phyloP scores from a whole-genome alignment of 1,139 yeast genomes.

The Zygotorulaspora mrakii region DNA sequence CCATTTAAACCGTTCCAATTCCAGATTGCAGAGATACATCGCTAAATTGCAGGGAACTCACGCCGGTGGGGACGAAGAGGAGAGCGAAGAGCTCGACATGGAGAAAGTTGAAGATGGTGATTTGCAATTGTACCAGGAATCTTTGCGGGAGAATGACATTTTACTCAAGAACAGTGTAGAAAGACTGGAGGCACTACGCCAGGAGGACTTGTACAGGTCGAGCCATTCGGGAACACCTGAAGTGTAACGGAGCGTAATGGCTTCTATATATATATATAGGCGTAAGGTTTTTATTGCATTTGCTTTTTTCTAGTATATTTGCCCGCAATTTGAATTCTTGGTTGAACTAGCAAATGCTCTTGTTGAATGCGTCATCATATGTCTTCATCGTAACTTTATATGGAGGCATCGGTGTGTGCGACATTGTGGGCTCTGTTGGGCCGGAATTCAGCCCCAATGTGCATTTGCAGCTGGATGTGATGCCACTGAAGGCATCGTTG shows the following conservation, averaged over 20 bases:
- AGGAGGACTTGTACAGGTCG: slow-evolving; percentile 32
- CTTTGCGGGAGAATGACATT: slow-evolving; percentile 37
- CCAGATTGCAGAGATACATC: slow-evolving; percentile 34
- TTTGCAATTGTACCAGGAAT: slow-evolving; percentile 36
- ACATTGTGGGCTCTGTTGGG: too few relatives aligned
- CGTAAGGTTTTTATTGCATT: too few relatives aligned
- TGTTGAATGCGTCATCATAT: too few relatives aligned
- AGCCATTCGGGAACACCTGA: slow-evolving; percentile 7
- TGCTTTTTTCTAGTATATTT: too few relatives aligned
- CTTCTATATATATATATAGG: not conserved
- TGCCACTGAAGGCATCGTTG: slow-evolving; percentile 8
- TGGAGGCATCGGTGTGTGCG: too few relatives aligned
- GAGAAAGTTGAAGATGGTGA: slow-evolving; percentile 32
- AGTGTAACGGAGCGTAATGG: not conserved
- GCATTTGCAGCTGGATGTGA: slow-evolving; percentile 7
- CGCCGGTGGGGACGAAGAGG: slow-evolving; percentile 24
- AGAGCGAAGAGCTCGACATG: slow-evolving; percentile 20
- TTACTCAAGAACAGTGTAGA: slow-evolving; percentile 38
- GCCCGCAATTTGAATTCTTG: too few relatives aligned
- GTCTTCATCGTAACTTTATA: too few relatives aligned
- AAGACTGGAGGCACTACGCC: slow-evolving; percentile 36
- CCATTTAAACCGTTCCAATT: slow-evolving; percentile 39
- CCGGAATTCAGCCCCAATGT: too few relatives aligned
- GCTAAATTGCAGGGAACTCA: slow-evolving; percentile 29
- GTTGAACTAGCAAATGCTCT: too few relatives aligned